Base-by-base conservation (phyloP, 2,329 filamentous ascomycete genomes). In the Aspergillus sp. region DNA sequence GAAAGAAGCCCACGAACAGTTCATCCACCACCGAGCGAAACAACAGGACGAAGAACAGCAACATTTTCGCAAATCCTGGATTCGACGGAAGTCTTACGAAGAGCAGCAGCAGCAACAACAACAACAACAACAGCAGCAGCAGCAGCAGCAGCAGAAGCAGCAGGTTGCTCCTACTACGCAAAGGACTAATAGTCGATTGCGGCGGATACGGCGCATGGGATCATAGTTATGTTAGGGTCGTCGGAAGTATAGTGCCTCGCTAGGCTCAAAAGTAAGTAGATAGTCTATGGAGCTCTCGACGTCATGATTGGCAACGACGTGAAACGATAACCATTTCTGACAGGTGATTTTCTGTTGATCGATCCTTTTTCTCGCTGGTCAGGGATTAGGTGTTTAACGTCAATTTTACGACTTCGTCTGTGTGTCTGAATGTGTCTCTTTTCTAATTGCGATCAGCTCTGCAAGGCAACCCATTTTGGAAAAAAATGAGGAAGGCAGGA, bases 41-140 rank as follows among this genome's bases (percentile, higher is more conserved):
- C 73, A 76, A 55, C 69, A 72, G 38, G 66, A 69, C 5, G 72
- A 76, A 10, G 74, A 76, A 51, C 71, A 69, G 38, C 60, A 62
- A n/a, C 69, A 71, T 59, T 76, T 76, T 57, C 72, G 73, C 43
- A 74, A 73, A 54, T 68, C 70, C 8, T 75, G 72, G 69, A 72
- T 64, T 54, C 63, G 67, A 10, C 68, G 72, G 2, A 64, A 67
- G 57, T 70, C 70, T 17, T 58, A 51, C 9, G 64, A 65, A 17
- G 65, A 65, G 4, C 55, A 60, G 17, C 50, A 47, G 28, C 55
- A 55, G 5, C 21, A 21, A 19, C 19, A 19, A 19, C 21, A 23
- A 23, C 23, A 23, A 25, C 23, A 25, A 7, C 23, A 25, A 0
- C 53, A 32, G 6, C 47, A 47, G 5, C 39, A 45, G 17, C 50